Base-by-base conservation (phyloP, 164 flowering plant species). In the Buxus sempervirens region DNA sequence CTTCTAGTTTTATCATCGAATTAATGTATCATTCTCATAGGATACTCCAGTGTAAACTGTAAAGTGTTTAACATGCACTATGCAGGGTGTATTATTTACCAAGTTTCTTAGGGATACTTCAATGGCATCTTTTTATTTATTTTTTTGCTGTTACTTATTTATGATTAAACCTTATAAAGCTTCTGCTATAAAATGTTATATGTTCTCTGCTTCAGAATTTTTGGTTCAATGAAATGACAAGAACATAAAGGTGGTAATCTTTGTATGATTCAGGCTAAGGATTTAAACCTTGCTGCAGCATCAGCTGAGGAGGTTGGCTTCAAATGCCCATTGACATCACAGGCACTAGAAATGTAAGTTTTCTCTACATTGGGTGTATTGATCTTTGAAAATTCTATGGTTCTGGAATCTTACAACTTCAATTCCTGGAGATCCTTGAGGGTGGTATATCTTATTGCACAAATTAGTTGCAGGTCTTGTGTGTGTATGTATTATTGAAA, bases 261-360 rank as follows among this genome's bases (percentile, higher is more conserved):
- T 36, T 69, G 15, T 32, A 25, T 60, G 14, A 22, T 78, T 71
- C 82, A 92, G 98, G 91, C 91, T 66, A 93, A 93, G 68, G 98
- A 93, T 73, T 78, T 93, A 26, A 78, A 80, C 62, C 91, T 93
- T 55, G 98, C 91, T 15, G 82, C 79, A 55, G 79, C 72, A 61
- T 84, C 97, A 68, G 98, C 97, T 2, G 58, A 83, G 68, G 90
- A 84, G 66, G 75, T 77, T 28, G 84, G 82, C 51, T 67, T 75
- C 26, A 82, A 67, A 58, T 76, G 75, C 62, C 92, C 92, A 22
- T 73, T 89, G 66, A 83, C 91, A 45, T 75, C 79, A 64, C 79
- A 82, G 76, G 90, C 92, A 24, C 79, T 77, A 71, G 75, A 84
- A 62, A 88, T 88, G 98, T 93, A 76, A 79, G 89, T 63, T 42